Percentiles rank a stretch among this genome's conserved stretches.
Conservation (phyloP, 2,329 filamentous ascomycete species). For the Penicillium sp. region DNA sequence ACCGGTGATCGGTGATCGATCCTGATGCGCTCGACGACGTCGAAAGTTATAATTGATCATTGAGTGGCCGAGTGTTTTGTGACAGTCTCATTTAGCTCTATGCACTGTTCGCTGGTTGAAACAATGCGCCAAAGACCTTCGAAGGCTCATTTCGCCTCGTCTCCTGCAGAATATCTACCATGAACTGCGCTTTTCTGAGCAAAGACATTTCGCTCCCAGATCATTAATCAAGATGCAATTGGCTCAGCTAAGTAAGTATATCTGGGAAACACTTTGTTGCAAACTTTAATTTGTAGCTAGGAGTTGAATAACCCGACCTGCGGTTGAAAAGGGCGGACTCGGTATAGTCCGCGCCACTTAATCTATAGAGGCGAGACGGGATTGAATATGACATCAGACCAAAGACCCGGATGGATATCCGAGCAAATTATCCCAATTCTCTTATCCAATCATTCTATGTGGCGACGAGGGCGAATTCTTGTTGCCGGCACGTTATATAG, state of each 20-base stretch:
- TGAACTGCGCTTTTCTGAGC: not conserved
- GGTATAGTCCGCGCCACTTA: not conserved
- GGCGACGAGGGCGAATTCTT: not conserved
- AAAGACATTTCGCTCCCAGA: not conserved
- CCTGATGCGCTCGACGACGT: not conserved
- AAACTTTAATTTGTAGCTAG: too few relatives aligned
- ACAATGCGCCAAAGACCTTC: not conserved
- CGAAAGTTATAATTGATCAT: not conserved
- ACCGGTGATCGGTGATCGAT: not conserved
- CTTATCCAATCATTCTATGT: not conserved
- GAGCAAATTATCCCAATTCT: not conserved
- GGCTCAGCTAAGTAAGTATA: too few relatives aligned
- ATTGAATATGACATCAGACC: not conserved
- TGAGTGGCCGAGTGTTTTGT: not conserved
- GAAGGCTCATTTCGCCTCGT: not conserved
- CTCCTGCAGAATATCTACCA: not conserved
- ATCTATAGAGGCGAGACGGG: not conserved
- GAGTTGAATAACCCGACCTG: too few relatives aligned
- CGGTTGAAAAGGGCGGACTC: not conserved
- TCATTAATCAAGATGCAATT: too few relatives aligned
- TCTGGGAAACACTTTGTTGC: too few relatives aligned
- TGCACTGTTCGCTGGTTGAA: not conserved
- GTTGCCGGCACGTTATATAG: not conserved
- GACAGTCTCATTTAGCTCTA: not conserved
- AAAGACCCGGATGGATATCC: not conserved